Conservation (phyloP, 2,329 filamentous ascomycete species). For the Orbilia oligospora region DNA sequence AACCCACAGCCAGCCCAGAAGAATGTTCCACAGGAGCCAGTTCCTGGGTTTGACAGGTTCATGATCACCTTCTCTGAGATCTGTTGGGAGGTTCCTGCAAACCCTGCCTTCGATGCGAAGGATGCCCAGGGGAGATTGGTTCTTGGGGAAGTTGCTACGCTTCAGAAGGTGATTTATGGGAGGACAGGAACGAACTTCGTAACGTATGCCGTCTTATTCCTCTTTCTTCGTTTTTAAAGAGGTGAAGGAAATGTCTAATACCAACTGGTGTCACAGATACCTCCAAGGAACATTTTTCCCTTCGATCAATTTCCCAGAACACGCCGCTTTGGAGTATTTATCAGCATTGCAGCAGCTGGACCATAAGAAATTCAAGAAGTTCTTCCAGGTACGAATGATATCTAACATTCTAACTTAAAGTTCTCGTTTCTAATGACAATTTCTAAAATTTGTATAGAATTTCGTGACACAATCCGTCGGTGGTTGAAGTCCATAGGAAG, state of each 20-base stretch:
- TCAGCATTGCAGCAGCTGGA: slow-evolving; percentile 61
- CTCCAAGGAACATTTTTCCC: slow-evolving; percentile 63
- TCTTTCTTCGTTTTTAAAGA: background rate
- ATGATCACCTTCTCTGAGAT: slow-evolving; percentile 89
- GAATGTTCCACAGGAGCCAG: slow-evolving; percentile 69
- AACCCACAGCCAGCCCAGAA: slow-evolving; percentile 67
- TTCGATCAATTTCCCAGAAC: slow-evolving; percentile 62
- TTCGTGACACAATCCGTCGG: slow-evolving; percentile 57
- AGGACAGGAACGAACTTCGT: slow-evolving; percentile 90
- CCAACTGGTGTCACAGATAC: slow-evolving; percentile 50
- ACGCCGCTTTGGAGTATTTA: slow-evolving; percentile 63
- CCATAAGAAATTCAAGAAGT: slow-evolving; percentile 63
- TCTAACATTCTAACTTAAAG: background rate
- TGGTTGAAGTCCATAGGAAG: slow-evolving; percentile 11
- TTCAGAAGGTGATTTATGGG: slow-evolving; percentile 90
- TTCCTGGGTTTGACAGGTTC: slow-evolving; percentile 93
- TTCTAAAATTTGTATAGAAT: slow-evolving; percentile 34
- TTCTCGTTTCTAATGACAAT: background rate
- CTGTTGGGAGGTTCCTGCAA: slow-evolving; percentile 88
- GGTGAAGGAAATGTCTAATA: background rate
- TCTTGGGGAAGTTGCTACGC: slow-evolving; percentile 84
- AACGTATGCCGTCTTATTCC: slow-evolving; percentile 39
- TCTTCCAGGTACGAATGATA: slow-evolving; percentile 61
- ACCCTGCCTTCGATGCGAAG: slow-evolving; percentile 82
- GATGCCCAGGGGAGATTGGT: slow-evolving; percentile 93